Evolutionary conservation across 2,329 filamentous ascomycete species (phyloP), one percentile per base, ranked within the genome.

Genomic region (Pestalotiopsis sp.): DNA sequence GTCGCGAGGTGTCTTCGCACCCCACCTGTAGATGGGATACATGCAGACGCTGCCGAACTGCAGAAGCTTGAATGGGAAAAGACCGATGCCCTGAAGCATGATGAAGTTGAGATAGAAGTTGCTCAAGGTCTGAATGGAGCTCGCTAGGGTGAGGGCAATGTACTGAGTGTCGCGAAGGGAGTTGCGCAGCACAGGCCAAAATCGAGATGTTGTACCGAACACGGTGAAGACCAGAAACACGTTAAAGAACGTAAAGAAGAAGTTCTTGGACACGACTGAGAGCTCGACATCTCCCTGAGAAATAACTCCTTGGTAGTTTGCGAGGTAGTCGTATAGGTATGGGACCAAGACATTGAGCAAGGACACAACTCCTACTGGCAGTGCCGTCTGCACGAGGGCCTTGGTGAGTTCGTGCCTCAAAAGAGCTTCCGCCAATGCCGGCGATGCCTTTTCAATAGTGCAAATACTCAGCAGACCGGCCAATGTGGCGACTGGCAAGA

Each of bases 201-300:
- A 93, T 67, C 91, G 89, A 52, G 92, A 90, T 81, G 90, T 93
- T 4, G 94, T 94, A 67, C 92, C 93, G 60, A 97, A 93, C 31
- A 96, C 87, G 1, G 95, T 97, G 79, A 98, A 98, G 59, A 98
- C 89, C 65, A 98, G 88, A 81, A 99, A 99, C 68, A 98, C 93
- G 81, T 99, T 99, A 88, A 99, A 98, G 81, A 99, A 99, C 11
- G 93, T 95, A 79, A 99, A 99, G 86, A 98, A 97, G 83, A 98
- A 99, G 80, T 98, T 99, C 83, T 99, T 99, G 67, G 94, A 97
- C 72, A 99, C 95, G 59, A 97, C 87, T 0, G 96, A 98, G 6
- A 99, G 86, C 80, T 98, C 96, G 25, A 99, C 91, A 71, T 99
- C 96, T 59, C 94, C 94, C 74, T 94, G 93, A 0, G 96, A 98